These are phyloP conservation scores for Amanita rubescens DNA, from an alignment of 768 basidiomycete genomes.

Conservation along the genomic window DNA sequence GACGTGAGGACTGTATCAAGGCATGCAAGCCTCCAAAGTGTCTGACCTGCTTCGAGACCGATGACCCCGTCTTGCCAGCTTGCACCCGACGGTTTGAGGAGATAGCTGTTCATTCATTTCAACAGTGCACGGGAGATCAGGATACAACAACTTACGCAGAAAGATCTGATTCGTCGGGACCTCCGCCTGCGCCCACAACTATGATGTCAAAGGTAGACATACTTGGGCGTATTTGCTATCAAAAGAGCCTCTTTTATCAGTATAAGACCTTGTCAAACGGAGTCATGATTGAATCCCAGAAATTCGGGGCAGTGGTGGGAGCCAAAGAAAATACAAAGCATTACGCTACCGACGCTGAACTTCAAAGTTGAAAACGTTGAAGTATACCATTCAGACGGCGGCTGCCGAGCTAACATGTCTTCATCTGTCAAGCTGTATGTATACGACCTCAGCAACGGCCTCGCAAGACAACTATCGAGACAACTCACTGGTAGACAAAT, in stretches of 20 bases:
- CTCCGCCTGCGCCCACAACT: conserved; percentile 80
- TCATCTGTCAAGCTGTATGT: conserved; percentile 73
- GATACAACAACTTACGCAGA: conserved; percentile 56
- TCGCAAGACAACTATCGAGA: conserved; percentile 70
- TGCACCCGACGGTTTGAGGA: conserved; percentile 62
- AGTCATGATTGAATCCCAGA: neutral
- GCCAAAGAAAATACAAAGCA: neutral
- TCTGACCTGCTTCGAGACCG: conserved; percentile 81
- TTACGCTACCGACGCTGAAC: too few relatives aligned
- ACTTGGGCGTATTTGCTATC: neutral
- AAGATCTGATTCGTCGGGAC: conserved; percentile 84
- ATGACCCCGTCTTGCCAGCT: conserved; percentile 79
- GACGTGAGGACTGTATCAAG: neutral
- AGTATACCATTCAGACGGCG: neutral
- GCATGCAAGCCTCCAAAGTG: neutral
- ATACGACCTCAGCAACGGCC: conserved; percentile 86
- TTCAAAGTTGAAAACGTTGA: too few relatives aligned
- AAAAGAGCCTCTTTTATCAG: neutral
- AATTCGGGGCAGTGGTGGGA: neutral
- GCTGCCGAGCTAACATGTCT: conserved; percentile 24
- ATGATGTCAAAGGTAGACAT: conserved; percentile 62
- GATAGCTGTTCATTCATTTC: conserved; percentile 50
- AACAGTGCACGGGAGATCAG: conserved; percentile 8
- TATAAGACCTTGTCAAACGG: neutral
- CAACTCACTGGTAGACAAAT: conserved; percentile 86